Conservation (phyloP, 345 rosid species). For the Excoecaria cochinchinensis region DNA sequence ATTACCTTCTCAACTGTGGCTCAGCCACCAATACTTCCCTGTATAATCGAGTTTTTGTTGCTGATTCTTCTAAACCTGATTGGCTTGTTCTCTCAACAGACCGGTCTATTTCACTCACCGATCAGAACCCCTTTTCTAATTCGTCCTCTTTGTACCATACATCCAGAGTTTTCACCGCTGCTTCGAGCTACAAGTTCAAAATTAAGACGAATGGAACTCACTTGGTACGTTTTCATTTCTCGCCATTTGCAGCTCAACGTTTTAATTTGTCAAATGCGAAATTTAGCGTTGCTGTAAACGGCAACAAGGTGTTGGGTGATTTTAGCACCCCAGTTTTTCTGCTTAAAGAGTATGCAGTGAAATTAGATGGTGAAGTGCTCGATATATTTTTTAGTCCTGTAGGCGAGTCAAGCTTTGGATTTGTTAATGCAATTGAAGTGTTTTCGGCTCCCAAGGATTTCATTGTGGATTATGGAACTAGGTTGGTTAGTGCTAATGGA, state of each 20-base stretch:
- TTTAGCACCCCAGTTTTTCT: slow-evolving; percentile 40
- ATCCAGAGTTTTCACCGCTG: slow-evolving; percentile 56
- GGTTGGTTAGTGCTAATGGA: slow-evolving; percentile 39
- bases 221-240: slow-evolving; percentile 92
- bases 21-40: slow-evolving; percentile 50
- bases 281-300: slow-evolving; percentile 57
- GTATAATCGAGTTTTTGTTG: slow-evolving; percentile 54
- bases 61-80: slow-evolving; percentile 52
- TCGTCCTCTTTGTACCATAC: slow-evolving; percentile 57
- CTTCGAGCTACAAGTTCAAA: slow-evolving; percentile 47
- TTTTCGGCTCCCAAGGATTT: slow-evolving; percentile 67
- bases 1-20: slow-evolving; percentile 82
- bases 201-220: slow-evolving; percentile 53
- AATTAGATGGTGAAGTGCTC: slow-evolving; percentile 36
- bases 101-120: slow-evolving; percentile 46
- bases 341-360: slow-evolving; percentile 57
- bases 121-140: slow-evolving; percentile 52
- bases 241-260: slow-evolving; percentile 56
- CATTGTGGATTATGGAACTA: slow-evolving; percentile 65
- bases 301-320: slow-evolving; percentile 41
- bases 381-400: slow-evolving; percentile 52
- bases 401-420: slow-evolving; percentile 49
- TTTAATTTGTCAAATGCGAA: slow-evolving; percentile 52
- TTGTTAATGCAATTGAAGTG: slow-evolving; percentile 76
- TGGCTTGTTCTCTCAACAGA: slow-evolving; percentile 40